Conservation (phyloP, 1,284 basidiomycete genomes). For the Cryptococcus neoformans region DNA sequence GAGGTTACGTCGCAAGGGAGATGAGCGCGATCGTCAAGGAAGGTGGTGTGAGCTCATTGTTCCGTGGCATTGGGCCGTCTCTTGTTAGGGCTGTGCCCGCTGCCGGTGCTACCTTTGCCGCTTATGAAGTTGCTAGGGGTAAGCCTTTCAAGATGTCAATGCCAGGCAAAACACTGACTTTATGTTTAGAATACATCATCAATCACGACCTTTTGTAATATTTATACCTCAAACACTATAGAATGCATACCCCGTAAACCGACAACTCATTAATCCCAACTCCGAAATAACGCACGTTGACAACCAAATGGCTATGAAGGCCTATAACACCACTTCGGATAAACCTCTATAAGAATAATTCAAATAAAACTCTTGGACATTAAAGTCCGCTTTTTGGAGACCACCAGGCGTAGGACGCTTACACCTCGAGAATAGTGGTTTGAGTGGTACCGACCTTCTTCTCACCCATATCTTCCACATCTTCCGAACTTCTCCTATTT, state of each 20-base stretch:
- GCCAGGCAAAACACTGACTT: not conserved
- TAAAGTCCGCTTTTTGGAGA: no score
- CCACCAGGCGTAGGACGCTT: not conserved
- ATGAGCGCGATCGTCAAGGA: slow-evolving; percentile 65
- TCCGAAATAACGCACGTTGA: no score
- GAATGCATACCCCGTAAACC: not conserved
- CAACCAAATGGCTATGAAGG: not conserved
- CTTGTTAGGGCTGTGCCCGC: slow-evolving; percentile 78
- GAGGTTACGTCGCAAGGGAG: slow-evolving; percentile 71
- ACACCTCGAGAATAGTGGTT: slow-evolving; percentile 12
- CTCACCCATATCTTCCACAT: slow-evolving; percentile 9
- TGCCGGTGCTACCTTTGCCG: slow-evolving; percentile 87
- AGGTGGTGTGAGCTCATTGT: slow-evolving; percentile 69
- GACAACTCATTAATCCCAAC: not conserved
- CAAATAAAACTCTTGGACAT: no score
- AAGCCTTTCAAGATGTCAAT: slow-evolving; percentile 6
- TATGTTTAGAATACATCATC: slow-evolving; percentile 31
- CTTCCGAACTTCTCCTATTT: not conserved
- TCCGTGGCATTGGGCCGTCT: slow-evolving; percentile 68
- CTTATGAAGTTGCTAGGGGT: slow-evolving; percentile 78
- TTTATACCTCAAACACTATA: not conserved
- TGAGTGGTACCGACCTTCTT: slow-evolving; percentile 13
- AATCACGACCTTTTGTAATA: slow-evolving; percentile 32
- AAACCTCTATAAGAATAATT: not conserved
- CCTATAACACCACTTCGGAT: not conserved